Conservation (phyloP, 768 basidiomycete genomes). For the Albatrellus ellisii region DNA sequence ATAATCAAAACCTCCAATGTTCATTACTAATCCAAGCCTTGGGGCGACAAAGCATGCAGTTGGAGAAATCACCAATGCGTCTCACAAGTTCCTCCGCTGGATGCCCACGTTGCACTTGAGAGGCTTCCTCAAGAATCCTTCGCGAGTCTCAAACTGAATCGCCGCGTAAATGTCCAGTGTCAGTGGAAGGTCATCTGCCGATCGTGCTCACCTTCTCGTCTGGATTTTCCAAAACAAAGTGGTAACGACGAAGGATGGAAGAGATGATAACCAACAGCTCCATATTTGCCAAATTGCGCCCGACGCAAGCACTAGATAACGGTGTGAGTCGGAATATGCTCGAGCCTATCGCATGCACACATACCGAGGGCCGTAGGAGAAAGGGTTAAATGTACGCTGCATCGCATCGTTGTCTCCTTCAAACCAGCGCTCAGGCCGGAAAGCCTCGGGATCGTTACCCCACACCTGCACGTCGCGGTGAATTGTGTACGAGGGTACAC, state of each 20-base stretch:
- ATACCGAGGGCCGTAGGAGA: conserved; percentile 71
- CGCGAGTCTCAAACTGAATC: conserved; percentile 51
- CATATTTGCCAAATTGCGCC: conserved; percentile 68
- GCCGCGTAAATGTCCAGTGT: neutral
- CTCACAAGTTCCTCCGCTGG: conserved; percentile 37
- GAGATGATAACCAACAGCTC: conserved; percentile 72
- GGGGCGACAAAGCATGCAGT: no score
- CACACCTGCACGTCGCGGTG: conserved; percentile 61
- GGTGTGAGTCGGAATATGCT: neutral
- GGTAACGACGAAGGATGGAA: conserved; percentile 66
- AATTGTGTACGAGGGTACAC: conserved; percentile 74
- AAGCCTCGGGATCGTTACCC: conserved; percentile 68
- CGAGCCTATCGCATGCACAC: conserved; percentile 7
- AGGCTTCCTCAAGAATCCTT: conserved; percentile 86
- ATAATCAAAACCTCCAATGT: no score
- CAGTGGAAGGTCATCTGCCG: conserved; percentile 4
- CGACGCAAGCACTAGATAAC: conserved; percentile 58
- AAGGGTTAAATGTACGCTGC: conserved; percentile 73
- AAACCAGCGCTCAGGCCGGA: conserved; percentile 79
- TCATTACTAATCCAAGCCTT: no score
- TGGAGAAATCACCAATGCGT: no score
- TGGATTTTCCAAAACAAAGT: conserved; percentile 54
- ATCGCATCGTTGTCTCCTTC: conserved; percentile 48
- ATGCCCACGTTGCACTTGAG: conserved; percentile 60
- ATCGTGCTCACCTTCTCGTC: conserved; percentile 36